Conservation (phyloP, 2,329 filamentous ascomycete species). For the Diaporthe sp. region DNA sequence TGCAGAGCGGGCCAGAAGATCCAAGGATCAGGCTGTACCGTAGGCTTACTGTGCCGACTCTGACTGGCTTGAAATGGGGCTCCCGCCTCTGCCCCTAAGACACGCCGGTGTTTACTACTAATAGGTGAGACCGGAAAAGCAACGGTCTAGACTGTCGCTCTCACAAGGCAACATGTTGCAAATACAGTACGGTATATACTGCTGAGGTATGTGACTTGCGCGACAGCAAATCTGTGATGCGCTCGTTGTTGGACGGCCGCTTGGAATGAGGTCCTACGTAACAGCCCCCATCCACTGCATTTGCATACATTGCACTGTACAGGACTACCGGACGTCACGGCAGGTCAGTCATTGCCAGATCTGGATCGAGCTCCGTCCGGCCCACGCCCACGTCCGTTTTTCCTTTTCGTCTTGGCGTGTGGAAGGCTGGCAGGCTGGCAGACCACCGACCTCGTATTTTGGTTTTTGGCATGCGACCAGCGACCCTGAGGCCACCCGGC, state of each 20-base stretch:
- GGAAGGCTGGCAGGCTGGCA: constrained; percentile 9
- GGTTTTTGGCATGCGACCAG: constrained; percentile 16
- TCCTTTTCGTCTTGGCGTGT: constrained; percentile 29
- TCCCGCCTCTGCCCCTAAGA: constrained; percentile 1
- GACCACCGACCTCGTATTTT: constrained; percentile 31
- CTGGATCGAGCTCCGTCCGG: constrained; percentile 21
- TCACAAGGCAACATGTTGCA: constrained; percentile 21
- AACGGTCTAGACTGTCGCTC: constrained; percentile 6
- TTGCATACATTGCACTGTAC: not conserved
- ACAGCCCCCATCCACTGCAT: too few species aligned
- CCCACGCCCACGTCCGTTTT: constrained; percentile 23
- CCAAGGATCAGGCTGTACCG: constrained; percentile 26
- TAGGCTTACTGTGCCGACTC: constrained; percentile 24
- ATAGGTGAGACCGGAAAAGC: constrained; percentile 11
- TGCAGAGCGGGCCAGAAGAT: not conserved
- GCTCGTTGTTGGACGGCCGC: not conserved
- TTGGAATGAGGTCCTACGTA: not conserved
- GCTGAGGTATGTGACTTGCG: not conserved
- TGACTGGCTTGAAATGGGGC: constrained; percentile 4
- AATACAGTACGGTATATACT: constrained; percentile 1
- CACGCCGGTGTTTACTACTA: constrained; percentile 31
- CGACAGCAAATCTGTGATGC: not conserved
- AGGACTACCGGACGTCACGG: constrained; percentile 24
- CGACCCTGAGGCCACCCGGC: constrained; percentile 18
- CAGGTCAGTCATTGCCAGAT: constrained; percentile 27